Percentiles rank a stretch among this genome's conserved stretches.
These are phyloP conservation scores for Ophiostoma pallidulum DNA, from an alignment of 2,329 filamentous ascomycete genomes.

Conservation along the genomic window DNA sequence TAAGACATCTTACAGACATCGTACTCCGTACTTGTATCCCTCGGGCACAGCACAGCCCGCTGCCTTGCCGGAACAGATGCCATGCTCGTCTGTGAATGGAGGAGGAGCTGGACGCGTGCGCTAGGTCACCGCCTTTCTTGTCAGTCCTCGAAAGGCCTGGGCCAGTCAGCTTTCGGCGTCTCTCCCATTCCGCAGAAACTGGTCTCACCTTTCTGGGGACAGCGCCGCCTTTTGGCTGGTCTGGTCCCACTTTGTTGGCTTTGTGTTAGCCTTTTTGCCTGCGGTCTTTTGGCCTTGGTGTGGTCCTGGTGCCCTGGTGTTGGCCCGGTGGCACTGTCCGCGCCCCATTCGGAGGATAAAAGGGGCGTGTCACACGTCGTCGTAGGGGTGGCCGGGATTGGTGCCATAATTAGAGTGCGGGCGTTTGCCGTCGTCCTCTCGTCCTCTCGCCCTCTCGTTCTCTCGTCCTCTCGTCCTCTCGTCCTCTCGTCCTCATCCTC, in stretches of 20 bases:
- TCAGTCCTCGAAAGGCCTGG: not conserved
- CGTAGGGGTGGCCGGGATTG: conserved; percentile 2
- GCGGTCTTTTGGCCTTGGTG: too few relatives aligned
- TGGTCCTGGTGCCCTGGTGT: too few relatives aligned
- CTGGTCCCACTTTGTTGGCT: not conserved
- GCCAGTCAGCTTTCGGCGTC: not conserved
- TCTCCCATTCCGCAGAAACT: not conserved
- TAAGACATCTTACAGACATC: too few relatives aligned
- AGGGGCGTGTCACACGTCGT: not conserved
- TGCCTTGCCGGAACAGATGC: too few relatives aligned
- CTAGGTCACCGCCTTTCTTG: conserved; percentile 3
- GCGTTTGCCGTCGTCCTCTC: not conserved
- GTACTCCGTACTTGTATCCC: too few relatives aligned
- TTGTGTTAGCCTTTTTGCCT: not conserved
- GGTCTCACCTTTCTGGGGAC: conserved; percentile 4
- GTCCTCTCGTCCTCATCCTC: too few relatives aligned
- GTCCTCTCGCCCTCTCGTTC: not conserved
- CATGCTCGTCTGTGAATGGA: too few relatives aligned
- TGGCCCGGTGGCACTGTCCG: not conserved
- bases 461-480: too few relatives aligned
- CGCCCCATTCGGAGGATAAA: conserved; percentile 3
- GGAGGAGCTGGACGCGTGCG: too few relatives aligned
- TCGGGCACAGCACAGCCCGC: too few relatives aligned
- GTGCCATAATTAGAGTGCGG: not conserved
- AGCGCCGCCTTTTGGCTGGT: not conserved